phyloP scores from a whole-genome alignment of 1,284 basidiomycete species.

The Sporisorium exsertum region DNA sequence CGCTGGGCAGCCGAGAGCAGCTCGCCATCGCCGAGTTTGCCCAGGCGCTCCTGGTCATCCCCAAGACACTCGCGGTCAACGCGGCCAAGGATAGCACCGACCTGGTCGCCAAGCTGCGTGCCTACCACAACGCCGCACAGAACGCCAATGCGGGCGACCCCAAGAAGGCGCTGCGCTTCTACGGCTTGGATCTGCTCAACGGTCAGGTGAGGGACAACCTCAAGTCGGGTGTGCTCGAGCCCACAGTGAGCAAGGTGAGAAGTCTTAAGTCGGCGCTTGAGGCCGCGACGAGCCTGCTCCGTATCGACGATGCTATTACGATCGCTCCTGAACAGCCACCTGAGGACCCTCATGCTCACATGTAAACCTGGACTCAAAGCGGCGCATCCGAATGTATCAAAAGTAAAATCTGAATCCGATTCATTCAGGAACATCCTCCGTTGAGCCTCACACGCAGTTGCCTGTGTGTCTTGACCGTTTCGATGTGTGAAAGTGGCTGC shows the following conservation, averaged over 20 bases:
- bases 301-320: slow-evolving; percentile 83
- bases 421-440: neutral
- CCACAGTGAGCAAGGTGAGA: slow-evolving; percentile 95
- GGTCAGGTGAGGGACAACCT: slow-evolving; percentile 96
- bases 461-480: neutral
- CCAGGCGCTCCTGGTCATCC: slow-evolving; percentile 86
- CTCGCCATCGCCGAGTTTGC: slow-evolving; percentile 99
- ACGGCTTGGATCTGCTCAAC: slow-evolving; percentile 93
- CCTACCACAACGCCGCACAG: slow-evolving; percentile 95
- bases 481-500: neutral
- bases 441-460: neutral
- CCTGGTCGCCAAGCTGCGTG: slow-evolving; percentile 93
- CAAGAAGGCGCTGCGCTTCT: slow-evolving; percentile 93
- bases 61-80: slow-evolving; percentile 96
- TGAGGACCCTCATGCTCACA: slow-evolving; percentile 68
- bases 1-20: slow-evolving; percentile 92
- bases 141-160: slow-evolving; percentile 85
- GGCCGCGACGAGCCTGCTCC: slow-evolving; percentile 91
- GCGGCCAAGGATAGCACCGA: slow-evolving; percentile 99
- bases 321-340: slow-evolving; percentile 63
- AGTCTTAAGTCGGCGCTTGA: slow-evolving; percentile 96
- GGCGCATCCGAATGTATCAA: slow-evolving; percentile 9
- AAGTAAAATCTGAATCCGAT: neutral
- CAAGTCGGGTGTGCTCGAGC: slow-evolving; percentile 91
- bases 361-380: slow-evolving; percentile 36